Evolutionary conservation across 768 basidiomycete species (phyloP).

Genomic region (Boletus coccyginus): DNA sequence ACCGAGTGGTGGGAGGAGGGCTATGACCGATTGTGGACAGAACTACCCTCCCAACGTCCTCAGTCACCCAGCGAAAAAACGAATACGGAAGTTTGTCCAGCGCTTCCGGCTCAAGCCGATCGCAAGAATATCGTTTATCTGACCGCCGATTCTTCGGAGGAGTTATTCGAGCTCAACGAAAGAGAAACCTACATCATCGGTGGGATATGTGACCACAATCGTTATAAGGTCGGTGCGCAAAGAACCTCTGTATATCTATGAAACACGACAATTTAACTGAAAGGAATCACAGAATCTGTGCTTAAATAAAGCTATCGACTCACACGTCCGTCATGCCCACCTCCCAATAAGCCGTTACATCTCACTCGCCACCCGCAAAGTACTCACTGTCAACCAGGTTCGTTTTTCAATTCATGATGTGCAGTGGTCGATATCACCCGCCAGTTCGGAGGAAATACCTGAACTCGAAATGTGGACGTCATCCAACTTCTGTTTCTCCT

Average conservation of each 20-base stretch:
- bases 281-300: conserved; percentile 69
- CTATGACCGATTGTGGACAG: conserved; percentile 67
- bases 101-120: conserved; percentile 15
- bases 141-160: conserved; percentile 89
- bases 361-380: conserved; percentile 84
- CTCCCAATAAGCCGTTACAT: conserved; percentile 95
- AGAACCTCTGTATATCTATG: neutral
- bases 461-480: neutral
- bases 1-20: conserved; percentile 83
- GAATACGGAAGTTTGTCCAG: neutral
- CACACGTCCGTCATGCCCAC: conserved; percentile 79
- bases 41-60: conserved; percentile 1
- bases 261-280: conserved; percentile 11
- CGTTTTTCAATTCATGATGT: conserved; percentile 6
- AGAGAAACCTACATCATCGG: conserved; percentile 93
- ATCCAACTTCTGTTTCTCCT: neutral
- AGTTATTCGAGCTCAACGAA: conserved; percentile 77
- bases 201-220: conserved; percentile 93
- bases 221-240: conserved; percentile 69
- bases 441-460: neutral
- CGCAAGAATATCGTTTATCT: conserved; percentile 78
- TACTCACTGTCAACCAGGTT: conserved; percentile 94
- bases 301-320: conserved; percentile 74
- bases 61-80: conserved; percentile 1
- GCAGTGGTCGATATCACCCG: neutral